A percentile compares a stretch with the other conserved stretches of the same genome.
These are phyloP conservation scores for Rubroboletus satanas DNA, from an alignment of 768 basidiomycete genomes.

Conservation along the genomic window DNA sequence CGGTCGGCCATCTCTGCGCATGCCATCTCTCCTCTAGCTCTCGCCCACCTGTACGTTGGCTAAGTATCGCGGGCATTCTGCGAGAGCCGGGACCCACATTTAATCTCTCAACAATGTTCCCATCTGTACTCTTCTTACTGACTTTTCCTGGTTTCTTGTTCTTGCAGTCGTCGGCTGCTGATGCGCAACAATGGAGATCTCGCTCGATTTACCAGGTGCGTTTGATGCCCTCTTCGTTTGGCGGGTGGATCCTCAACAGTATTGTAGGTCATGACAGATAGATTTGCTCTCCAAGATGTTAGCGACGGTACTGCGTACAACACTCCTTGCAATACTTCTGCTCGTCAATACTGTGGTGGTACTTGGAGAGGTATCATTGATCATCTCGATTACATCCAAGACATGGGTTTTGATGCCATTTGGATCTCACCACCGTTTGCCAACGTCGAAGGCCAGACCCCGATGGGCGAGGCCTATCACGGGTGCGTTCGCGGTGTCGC, in stretches of 20 bases:
- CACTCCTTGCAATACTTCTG: conserved; percentile 42
- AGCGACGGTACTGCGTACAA: conserved; percentile 26
- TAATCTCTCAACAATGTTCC: conserved; percentile 7
- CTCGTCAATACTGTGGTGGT: conserved; percentile 54
- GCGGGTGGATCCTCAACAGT: neutral
- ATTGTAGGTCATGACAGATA: conserved; percentile 48
- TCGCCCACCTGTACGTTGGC: neutral
- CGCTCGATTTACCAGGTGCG: conserved; percentile 53
- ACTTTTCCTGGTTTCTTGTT: conserved; percentile 3
- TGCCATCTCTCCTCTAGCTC: conserved; percentile 4
- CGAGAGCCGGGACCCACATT: neutral
- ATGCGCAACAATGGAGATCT: conserved; percentile 47
- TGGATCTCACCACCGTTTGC: conserved; percentile 56
- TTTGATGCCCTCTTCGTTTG: neutral
- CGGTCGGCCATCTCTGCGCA: neutral
- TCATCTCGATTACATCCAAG: conserved; percentile 60
- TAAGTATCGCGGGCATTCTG: conserved; percentile 2
- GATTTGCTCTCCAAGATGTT: conserved; percentile 51
- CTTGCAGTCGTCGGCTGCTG: conserved; percentile 30
- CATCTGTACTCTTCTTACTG: conserved; percentile 7
- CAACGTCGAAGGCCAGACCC: conserved; percentile 46
- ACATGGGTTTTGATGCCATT: conserved; percentile 58
- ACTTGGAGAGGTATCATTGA: conserved; percentile 49
- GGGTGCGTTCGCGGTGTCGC: conserved; percentile 32
- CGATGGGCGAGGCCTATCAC: conserved; percentile 56